Evolutionary conservation across 2,329 filamentous ascomycete genomes (phyloP).

Genomic region (Colletotrichum simmondsii): DNA sequence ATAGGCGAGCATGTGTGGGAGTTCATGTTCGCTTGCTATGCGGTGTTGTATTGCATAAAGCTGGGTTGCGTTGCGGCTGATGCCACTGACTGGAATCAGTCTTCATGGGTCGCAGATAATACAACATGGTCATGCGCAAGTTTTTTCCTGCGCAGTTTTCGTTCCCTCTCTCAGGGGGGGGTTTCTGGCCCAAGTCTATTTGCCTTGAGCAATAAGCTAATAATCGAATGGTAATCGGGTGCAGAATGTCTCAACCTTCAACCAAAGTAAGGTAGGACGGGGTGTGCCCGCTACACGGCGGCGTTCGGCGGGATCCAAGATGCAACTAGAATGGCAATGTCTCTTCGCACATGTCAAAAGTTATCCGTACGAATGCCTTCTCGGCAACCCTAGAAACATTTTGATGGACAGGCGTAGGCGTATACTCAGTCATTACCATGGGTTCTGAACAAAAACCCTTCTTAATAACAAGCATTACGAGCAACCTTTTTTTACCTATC

Average conservation of each 20-base stretch:
- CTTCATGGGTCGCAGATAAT: background rate
- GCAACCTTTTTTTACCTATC: background rate
- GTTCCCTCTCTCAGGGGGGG: background rate
- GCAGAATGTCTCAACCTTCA: background rate
- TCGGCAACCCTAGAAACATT: background rate
- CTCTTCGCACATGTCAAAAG: background rate
- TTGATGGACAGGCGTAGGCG: background rate
- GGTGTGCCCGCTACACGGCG: background rate
- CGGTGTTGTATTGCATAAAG: background rate
- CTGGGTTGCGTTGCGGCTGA: background rate
- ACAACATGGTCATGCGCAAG: background rate
- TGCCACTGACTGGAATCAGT: background rate
- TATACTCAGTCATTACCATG: background rate
- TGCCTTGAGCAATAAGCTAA: background rate
- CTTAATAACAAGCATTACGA: slow-evolving; percentile 5
- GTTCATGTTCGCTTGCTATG: slow-evolving; percentile 1
- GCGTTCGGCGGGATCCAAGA: background rate
- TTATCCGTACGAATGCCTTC: background rate
- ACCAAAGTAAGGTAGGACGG: background rate
- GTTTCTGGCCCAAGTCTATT: background rate
- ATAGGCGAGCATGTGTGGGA: background rate
- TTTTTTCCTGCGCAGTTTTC: background rate
- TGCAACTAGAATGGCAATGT: background rate
- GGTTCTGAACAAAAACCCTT: background rate
- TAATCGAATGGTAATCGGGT: background rate